These are phyloP conservation scores for Monosporascus ibericus DNA, from an alignment of 2,329 filamentous ascomycete species.

Conservation along the genomic window DNA sequence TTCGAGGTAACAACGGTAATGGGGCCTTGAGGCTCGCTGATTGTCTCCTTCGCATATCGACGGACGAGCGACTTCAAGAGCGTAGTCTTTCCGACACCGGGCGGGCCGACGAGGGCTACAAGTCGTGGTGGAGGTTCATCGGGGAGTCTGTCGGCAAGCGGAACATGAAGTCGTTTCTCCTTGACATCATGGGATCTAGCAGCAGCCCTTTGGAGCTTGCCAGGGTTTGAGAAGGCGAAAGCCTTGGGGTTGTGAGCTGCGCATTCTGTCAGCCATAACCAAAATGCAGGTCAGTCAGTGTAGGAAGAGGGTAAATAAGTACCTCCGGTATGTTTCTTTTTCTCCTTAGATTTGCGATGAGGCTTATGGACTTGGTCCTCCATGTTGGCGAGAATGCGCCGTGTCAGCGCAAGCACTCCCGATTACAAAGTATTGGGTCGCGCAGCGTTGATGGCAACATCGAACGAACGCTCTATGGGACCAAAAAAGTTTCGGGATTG, in stretches of 20 bases:
- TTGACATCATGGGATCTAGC: constrained; percentile 57
- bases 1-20: constrained; percentile 97
- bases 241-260: constrained; percentile 80
- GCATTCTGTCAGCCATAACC: constrained; percentile 16
- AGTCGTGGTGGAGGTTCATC: constrained; percentile 92
- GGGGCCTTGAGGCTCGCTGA: constrained; percentile 83
- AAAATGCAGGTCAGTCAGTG: not conserved
- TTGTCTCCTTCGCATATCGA: constrained; percentile 91
- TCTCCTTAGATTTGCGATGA: constrained; percentile 83
- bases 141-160: constrained; percentile 88
- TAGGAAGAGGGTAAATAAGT: constrained; percentile 11
- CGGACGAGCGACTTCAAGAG: constrained; percentile 90
- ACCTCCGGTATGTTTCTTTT: constrained; percentile 68
- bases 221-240: constrained; percentile 78
- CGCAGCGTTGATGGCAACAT: no score
- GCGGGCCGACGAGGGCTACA: constrained; percentile 89
- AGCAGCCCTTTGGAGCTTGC: constrained; percentile 69
- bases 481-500: not conserved
- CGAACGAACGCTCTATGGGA: not conserved
- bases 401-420: constrained; percentile 2
- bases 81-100: constrained; percentile 92
- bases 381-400: constrained; percentile 44
- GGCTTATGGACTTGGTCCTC: constrained; percentile 79
- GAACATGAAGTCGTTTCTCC: constrained; percentile 94
- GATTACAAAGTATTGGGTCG: not conserved